A percentile compares a stretch with the other conserved stretches of the same genome.
Conservation (phyloP, 148 eudicot genomes). For the Chenopodium berlandieri region DNA sequence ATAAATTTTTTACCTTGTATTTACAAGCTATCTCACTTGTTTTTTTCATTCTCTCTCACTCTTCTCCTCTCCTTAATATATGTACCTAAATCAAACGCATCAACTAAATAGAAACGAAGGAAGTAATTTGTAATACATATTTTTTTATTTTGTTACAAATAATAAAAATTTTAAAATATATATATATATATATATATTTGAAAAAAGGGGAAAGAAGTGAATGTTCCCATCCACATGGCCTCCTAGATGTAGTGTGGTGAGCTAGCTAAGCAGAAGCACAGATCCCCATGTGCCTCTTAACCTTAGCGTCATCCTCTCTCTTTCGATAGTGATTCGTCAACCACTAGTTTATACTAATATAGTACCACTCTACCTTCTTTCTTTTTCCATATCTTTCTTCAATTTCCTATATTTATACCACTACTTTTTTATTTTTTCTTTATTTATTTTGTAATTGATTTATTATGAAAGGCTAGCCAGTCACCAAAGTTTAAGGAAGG, state of each 20-base stretch:
- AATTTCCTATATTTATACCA: not conserved
- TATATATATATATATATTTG: too few relatives aligned
- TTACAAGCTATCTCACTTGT: too few relatives aligned
- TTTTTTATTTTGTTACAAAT: too few relatives aligned
- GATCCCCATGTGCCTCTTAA: slow-evolving; percentile 38
- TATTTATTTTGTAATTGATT: not conserved
- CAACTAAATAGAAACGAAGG: too few relatives aligned
- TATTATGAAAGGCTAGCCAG: too few relatives aligned
- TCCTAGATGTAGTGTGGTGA: slow-evolving; percentile 26
- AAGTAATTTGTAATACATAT: too few relatives aligned
- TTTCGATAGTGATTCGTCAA: slow-evolving; percentile 38
- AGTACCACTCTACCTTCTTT: not conserved
- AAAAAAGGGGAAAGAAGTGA: slow-evolving; percentile 14
- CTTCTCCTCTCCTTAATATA: too few relatives aligned
- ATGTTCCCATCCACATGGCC: slow-evolving; percentile 33
- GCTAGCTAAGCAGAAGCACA: slow-evolving; percentile 20
- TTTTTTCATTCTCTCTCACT: too few relatives aligned
- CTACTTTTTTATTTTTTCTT: not conserved
- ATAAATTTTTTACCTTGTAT: too few relatives aligned
- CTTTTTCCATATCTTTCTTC: not conserved
- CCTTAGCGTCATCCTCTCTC: slow-evolving; percentile 23
- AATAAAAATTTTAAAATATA: too few relatives aligned
- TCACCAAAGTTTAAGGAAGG: slow-evolving; percentile 7
- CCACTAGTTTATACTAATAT: slow-evolving; percentile 26
- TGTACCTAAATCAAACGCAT: too few relatives aligned